Percentiles rank a stretch among this genome's conserved stretches.
phyloP scores from a whole-genome alignment of 208 protist species.

The Lotmaria passim region DNA sequence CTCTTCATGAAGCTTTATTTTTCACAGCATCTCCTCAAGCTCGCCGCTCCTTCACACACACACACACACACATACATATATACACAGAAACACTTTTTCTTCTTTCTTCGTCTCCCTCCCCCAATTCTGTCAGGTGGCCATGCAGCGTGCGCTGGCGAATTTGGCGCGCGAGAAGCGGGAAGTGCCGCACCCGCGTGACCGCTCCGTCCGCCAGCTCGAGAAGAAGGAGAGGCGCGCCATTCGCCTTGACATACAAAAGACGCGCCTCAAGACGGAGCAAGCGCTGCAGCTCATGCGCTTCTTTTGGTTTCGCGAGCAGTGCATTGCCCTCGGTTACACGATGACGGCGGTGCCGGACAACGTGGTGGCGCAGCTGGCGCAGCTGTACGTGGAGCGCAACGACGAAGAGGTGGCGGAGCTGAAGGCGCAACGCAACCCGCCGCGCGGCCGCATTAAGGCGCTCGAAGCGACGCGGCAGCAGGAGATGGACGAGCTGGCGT shows the following conservation, averaged over 20 bases:
- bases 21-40: not conserved
- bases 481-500: constrained; percentile 62
- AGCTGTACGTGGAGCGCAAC: constrained; percentile 73
- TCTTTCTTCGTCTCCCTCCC: not conserved
- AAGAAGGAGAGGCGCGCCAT: constrained; percentile 55
- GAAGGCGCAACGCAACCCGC: constrained; percentile 56
- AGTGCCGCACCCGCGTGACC: constrained; percentile 69
- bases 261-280: constrained; percentile 39
- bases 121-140: constrained; percentile 9
- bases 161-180: constrained; percentile 35
- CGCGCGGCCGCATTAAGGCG: constrained; percentile 63
- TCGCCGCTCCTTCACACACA: not conserved
- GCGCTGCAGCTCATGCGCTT: constrained; percentile 56
- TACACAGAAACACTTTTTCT: not conserved
- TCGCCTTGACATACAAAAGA: constrained; percentile 43
- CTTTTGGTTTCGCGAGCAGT: constrained; percentile 84
- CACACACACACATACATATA: not conserved
- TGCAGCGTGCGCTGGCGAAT: constrained; percentile 35
- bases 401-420: constrained; percentile 61
- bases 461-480: constrained; percentile 60
- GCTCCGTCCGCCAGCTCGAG: constrained; percentile 75
- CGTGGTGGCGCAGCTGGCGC: constrained; percentile 43
- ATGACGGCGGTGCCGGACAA: constrained; percentile 40
- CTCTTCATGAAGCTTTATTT: too few species aligned
- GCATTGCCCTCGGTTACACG: constrained; percentile 49